Conservation (phyloP, 2,329 filamentous ascomycete species). For the Myrmaecium sp. region DNA sequence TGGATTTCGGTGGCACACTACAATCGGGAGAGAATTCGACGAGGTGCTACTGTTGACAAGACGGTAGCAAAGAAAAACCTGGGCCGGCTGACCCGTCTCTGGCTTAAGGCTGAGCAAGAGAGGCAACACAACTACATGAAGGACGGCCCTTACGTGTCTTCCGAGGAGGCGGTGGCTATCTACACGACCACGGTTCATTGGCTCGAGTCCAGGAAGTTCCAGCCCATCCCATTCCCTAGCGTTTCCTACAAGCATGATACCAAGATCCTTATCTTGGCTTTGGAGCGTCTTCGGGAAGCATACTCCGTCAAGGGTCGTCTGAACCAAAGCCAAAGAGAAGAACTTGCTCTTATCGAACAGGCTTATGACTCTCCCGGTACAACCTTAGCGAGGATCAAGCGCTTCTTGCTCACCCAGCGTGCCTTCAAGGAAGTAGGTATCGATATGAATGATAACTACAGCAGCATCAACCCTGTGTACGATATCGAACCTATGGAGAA, state of each 20-base stretch:
- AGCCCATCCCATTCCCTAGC: slow-evolving; percentile 94
- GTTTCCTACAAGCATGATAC: slow-evolving; percentile 99
- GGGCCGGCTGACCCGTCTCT: slow-evolving; percentile 80
- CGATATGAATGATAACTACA: slow-evolving; percentile 99
- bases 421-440: slow-evolving; percentile 99
- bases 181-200: slow-evolving; percentile 98
- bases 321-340: slow-evolving; percentile 94
- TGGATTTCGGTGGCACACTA: slow-evolving; percentile 99
- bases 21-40: slow-evolving; percentile 89
- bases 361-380: slow-evolving; percentile 96
- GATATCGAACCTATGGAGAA: slow-evolving; percentile 99
- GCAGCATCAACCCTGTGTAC: slow-evolving; percentile 95
- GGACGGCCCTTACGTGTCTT: slow-evolving; percentile 94
- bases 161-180: slow-evolving; percentile 94
- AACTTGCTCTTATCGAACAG: slow-evolving; percentile 91
- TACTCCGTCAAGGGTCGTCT: slow-evolving; percentile 95
- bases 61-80: slow-evolving; percentile 99
- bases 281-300: slow-evolving; percentile 83
- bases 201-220: slow-evolving; percentile 96
- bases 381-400: slow-evolving; percentile 89
- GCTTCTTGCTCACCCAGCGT: slow-evolving; percentile 87
- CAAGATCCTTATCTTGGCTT: slow-evolving; percentile 89
- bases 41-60: slow-evolving; percentile 95
- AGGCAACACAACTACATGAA: slow-evolving; percentile 99
- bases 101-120: slow-evolving; percentile 97